Conservation (phyloP, 108 stramenopile genomes). For the Nitzschia palea region DNA sequence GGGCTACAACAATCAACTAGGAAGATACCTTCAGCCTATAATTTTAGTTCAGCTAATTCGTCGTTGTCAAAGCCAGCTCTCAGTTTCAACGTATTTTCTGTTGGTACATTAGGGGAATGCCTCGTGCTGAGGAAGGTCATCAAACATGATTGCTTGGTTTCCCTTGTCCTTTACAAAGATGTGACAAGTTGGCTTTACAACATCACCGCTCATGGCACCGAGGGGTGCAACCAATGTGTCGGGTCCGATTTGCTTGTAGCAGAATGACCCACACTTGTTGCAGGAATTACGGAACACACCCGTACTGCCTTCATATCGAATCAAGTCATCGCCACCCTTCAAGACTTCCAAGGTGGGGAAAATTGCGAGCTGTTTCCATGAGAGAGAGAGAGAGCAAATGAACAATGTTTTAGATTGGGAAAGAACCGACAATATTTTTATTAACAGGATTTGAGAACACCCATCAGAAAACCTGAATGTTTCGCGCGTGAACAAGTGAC, state of each 20-base stretch:
- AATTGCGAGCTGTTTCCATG: constrained; percentile 20
- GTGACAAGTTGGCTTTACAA: constrained; percentile 45
- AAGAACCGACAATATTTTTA: background rate
- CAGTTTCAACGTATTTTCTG: too few relatives aligned
- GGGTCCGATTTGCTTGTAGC: constrained; percentile 34
- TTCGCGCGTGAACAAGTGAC: too few relatives aligned
- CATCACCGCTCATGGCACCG: constrained; percentile 28
- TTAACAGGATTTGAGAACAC: too few relatives aligned
- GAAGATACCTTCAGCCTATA: too few relatives aligned
- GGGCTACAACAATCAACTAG: too few relatives aligned
- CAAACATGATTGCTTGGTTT: constrained; percentile 39
- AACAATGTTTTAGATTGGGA: background rate
- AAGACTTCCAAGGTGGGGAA: constrained; percentile 30
- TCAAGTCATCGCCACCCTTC: constrained; percentile 36
- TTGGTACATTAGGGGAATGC: constrained; percentile 32
- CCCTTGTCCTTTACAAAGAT: constrained; percentile 51
- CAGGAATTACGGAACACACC: constrained; percentile 34
- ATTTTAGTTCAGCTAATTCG: too few relatives aligned
- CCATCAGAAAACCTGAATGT: too few relatives aligned
- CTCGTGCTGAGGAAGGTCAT: constrained; percentile 41
- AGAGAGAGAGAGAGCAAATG: background rate
- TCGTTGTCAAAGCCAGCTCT: too few relatives aligned
- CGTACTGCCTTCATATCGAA: constrained; percentile 30
- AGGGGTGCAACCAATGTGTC: constrained; percentile 34
- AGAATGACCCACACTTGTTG: constrained; percentile 38